Base-by-base conservation (phyloP, 2,329 filamentous ascomycete genomes). In the Fusarium bulbicola region DNA sequence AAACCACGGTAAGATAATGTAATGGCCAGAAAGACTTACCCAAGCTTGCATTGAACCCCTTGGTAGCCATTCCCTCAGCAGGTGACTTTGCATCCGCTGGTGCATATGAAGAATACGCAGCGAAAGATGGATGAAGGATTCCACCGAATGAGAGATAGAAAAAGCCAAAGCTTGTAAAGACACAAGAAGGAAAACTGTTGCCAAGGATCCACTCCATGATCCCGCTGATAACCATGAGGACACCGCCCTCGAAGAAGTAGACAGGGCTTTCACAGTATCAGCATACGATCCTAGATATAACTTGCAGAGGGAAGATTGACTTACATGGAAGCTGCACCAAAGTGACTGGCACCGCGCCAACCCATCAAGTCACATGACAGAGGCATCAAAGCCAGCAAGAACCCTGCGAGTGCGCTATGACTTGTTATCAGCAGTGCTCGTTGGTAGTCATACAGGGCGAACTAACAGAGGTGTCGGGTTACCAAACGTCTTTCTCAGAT, bases 201-300 rank as follows among this genome's bases (percentile, higher is more conserved):
- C 42, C 42, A 8, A 45, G 42, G 24, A 26, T 45, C 42, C 42
- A 45, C 42, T 45, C 42, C 42, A 45, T 45, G 24, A 45, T 26
- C 42, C 42, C 42, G 16, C 42, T 45, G 42, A 45, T 45, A 4
- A 45, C 42, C 42, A 45, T 45, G 16, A 45, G 42, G 1, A 45
- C 42, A 20, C 42, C 42, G 0, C 42, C 42, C 42, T 45, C 42
- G 3, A 45, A 45, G 24, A 45, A 45, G 16, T 45, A 45, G 16
- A 45, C 42, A 26, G 42, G 42, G 7, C 24, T 45, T 45, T 3
- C 1, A 4, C 2, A 5, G 7, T 6, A 9, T 45, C 16, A 45
- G 16, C 2, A 26, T 45, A 1, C 2, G 2, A 45, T 26, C 7
- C 6, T 24, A 0, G 7, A 4, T 4, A 6, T 13, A 6, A 4